Percentiles rank a stretch among this genome's conserved stretches.
Evolutionary conservation across 2,329 filamentous ascomycete species (phyloP).

Genomic region (Botryosphaeria dothidea): DNA sequence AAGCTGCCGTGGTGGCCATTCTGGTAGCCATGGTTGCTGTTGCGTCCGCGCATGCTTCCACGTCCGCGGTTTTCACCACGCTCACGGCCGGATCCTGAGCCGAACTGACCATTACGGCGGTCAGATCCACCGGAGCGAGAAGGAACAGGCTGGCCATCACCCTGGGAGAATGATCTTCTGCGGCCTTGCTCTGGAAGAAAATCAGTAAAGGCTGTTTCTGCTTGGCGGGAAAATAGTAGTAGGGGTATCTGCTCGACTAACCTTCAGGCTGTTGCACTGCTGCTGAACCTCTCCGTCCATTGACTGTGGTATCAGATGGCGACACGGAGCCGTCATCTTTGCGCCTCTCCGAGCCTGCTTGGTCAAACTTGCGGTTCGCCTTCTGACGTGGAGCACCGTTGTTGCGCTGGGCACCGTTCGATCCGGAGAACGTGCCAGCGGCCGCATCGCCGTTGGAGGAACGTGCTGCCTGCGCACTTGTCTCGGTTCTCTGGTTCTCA

Average conservation of each 20-base stretch:
- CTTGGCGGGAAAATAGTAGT: too few species aligned
- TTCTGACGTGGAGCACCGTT: constrained; percentile 15
- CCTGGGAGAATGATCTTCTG: constrained; percentile 29
- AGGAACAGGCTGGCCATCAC: constrained; percentile 30
- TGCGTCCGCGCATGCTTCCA: constrained; percentile 49
- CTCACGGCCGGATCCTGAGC: constrained; percentile 41
- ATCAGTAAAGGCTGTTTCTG: too few species aligned
- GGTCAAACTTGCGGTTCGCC: constrained; percentile 12
- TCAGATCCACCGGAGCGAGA: constrained; percentile 20
- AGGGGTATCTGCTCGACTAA: constrained; percentile 20
- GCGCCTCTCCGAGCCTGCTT: constrained; percentile 6
- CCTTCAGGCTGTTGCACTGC: constrained; percentile 36
- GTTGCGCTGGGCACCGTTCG: background rate
- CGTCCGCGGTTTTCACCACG: constrained; percentile 48
- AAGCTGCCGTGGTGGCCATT: constrained; percentile 26
- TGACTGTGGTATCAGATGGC: background rate
- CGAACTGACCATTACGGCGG: constrained; percentile 38
- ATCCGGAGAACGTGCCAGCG: background rate
- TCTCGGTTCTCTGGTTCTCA: constrained; percentile 28
- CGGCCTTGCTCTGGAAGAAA: constrained; percentile 29
- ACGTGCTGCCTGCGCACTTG: constrained; percentile 13
- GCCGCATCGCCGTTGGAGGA: constrained; percentile 7
- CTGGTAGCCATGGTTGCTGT: constrained; percentile 34
- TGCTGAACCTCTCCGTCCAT: constrained; percentile 33
- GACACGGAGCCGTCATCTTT: constrained; percentile 17